phyloP scores from a whole-genome alignment of 805 yeast genomes.

The Wickerhamiella brachini region DNA sequence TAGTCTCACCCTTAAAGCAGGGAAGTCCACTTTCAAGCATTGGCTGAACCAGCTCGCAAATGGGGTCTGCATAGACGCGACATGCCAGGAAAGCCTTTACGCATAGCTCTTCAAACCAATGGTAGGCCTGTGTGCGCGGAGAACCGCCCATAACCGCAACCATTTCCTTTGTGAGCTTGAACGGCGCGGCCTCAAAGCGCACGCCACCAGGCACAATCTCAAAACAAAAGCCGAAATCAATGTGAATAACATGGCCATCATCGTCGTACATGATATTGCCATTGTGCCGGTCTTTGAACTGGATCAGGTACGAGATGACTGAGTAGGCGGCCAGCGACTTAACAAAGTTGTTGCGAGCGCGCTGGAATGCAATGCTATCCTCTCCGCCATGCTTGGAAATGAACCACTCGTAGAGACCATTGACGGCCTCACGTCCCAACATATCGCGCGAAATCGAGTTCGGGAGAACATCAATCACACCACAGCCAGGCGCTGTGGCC shows the following conservation, averaged over 20 bases:
- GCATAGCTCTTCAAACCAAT: slow-evolving; percentile 90
- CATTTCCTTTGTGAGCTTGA: slow-evolving; percentile 94
- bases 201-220: slow-evolving; percentile 99
- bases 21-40: slow-evolving; percentile 95
- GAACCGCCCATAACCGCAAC: slow-evolving; percentile 91
- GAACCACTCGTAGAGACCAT: slow-evolving; percentile 87
- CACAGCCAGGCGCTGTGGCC: slow-evolving; percentile 98
- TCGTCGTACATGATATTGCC: slow-evolving; percentile 95
- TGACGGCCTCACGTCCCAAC: slow-evolving; percentile 98
- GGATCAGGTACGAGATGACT: slow-evolving; percentile 74
- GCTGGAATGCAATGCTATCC: slow-evolving; percentile 73
- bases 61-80: slow-evolving; percentile 75
- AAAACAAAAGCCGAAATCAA: slow-evolving; percentile 96
- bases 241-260: slow-evolving; percentile 89
- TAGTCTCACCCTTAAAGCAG: slow-evolving; percentile 80
- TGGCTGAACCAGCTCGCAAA: slow-evolving; percentile 73
- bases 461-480: slow-evolving; percentile 95
- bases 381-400: slow-evolving; percentile 92
- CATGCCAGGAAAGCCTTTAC: slow-evolving; percentile 83
- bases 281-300: slow-evolving; percentile 91
- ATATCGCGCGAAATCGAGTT: slow-evolving; percentile 92
- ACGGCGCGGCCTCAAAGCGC: slow-evolving; percentile 94
- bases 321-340: slow-evolving; percentile 91
- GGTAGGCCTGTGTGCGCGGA: slow-evolving; percentile 67
- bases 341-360: slow-evolving; percentile 83